Evolutionary conservation across 768 basidiomycete species (phyloP).

Genomic region (Macrocybe gigantea): DNA sequence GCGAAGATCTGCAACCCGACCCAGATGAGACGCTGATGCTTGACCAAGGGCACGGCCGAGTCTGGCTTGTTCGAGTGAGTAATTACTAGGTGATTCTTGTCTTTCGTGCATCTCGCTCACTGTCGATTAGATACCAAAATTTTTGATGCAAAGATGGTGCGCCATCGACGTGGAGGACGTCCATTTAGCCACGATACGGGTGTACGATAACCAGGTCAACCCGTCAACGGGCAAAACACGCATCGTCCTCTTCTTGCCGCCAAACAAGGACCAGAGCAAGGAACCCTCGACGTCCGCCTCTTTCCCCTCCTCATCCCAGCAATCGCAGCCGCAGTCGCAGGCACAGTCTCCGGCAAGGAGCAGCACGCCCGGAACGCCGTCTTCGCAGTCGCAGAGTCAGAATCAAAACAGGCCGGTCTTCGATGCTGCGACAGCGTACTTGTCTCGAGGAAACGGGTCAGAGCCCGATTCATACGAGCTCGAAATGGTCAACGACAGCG

Average conservation of each 20-base stretch:
- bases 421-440: slow-evolving; percentile 20
- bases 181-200: slow-evolving; percentile 79
- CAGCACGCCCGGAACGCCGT: neutral
- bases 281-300: slow-evolving; percentile 9
- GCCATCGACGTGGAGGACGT: slow-evolving; percentile 66
- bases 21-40: slow-evolving; percentile 82
- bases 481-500: slow-evolving; percentile 79
- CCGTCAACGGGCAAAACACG: slow-evolving; percentile 45
- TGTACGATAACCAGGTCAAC: slow-evolving; percentile 51
- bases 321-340: neutral
- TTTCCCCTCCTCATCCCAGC: neutral
- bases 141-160: slow-evolving; percentile 84
- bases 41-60: slow-evolving; percentile 64
- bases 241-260: slow-evolving; percentile 64
- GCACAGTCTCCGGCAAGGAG: slow-evolving; percentile 16
- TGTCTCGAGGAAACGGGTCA: slow-evolving; percentile 19
- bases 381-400: slow-evolving; percentile 12
- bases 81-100: neutral
- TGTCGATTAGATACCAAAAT: slow-evolving; percentile 67
- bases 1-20: slow-evolving; percentile 54
- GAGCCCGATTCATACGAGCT: slow-evolving; percentile 78
- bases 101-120: neutral
- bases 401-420: slow-evolving; percentile 33
- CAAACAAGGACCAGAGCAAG: slow-evolving; percentile 39
- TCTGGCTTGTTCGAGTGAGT: slow-evolving; percentile 83